phyloP scores from a whole-genome alignment of 768 basidiomycete genomes.

The Mycena crocata region DNA sequence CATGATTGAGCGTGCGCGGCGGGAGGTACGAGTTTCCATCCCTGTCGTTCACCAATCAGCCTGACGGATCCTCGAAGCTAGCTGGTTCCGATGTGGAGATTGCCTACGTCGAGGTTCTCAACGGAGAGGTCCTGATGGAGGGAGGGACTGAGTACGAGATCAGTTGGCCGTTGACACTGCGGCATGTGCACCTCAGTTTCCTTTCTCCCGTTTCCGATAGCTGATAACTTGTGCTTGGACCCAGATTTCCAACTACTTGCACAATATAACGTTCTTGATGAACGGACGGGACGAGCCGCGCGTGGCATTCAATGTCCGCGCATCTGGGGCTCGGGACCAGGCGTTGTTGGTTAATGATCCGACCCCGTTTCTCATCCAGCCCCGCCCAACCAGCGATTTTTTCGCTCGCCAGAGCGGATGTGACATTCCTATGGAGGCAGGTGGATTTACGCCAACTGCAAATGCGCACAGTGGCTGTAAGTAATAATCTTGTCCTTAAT shows the following conservation, averaged over 20 bases:
- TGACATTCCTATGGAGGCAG: background rate
- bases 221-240: background rate
- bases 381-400: background rate
- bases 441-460: background rate
- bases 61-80: background rate
- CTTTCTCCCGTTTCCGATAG: background rate
- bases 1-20: background rate
- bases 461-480: background rate
- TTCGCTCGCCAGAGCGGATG: slow-evolving; percentile 21
- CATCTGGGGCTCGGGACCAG: background rate
- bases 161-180: slow-evolving; percentile 1
- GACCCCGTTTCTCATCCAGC: background rate
- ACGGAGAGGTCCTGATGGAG: background rate
- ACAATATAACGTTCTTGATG: slow-evolving; percentile 17
- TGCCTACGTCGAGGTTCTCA: background rate
- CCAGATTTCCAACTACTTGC: background rate
- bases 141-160: background rate
- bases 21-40: background rate
- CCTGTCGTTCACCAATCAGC: background rate
- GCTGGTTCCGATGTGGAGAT: background rate
- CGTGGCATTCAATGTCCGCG: slow-evolving; percentile 13
- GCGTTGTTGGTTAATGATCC: background rate
- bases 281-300: slow-evolving; percentile 26
- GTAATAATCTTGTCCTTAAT: background rate
- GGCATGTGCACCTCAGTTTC: background rate